Base-by-base conservation (phyloP, 108 stramenopile genomes). In the Pseudonitzschia multistriata region DNA sequence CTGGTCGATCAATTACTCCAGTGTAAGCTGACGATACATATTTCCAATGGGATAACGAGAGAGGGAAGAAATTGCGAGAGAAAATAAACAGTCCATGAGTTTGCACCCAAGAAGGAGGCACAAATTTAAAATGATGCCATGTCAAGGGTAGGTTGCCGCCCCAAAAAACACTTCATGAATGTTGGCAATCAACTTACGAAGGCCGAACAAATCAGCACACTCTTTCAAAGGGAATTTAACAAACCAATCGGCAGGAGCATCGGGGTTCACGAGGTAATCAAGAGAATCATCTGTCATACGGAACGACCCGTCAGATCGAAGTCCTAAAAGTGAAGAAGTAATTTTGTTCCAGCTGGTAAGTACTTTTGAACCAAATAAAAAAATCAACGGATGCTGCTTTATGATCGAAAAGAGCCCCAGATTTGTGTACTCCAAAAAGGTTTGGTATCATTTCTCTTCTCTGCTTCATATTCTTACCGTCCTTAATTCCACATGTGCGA, bases 1-100 rank as follows among this genome's bases (percentile, higher is more conserved):
- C 96, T 8, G 97, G 97, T 40, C 97, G 83, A 79, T 98, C 95
- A 68, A 98, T 93, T 33, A 98, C 97, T 62, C 96, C 94, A 29
- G 97, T 98, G 85, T 96, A 97, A 11, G 97, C 63, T 64, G 28
- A 22, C 3, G 3, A 35, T 17, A 19, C 13, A 91, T 36, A 96
- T 74, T n/a, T 82, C 82, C 66, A 57, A 87, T 29, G 88, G 59
- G 78, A 92, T 87, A 25, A 93, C 90, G 87, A 88, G 35, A 86
- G 21, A 55, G 29, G 40, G 40, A 13, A 42, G 7, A 13, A 42
- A 10, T 42, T 42, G 10, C n/a, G n/a, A n/a, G n/a, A n/a, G n/a
- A n/a, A n/a, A n/a, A n/a, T n/a, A n/a, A n/a, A n/a, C n/a, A n/a
- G n/a, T n/a, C n/a, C n/a, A n/a, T n/a, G n/a, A n/a, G n/a, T n/a